A percentile compares a stretch with the other conserved stretches of the same genome.
These are phyloP conservation scores for Diatrype stigma DNA, from an alignment of 2,329 filamentous ascomycete species.

Conservation along the genomic window DNA sequence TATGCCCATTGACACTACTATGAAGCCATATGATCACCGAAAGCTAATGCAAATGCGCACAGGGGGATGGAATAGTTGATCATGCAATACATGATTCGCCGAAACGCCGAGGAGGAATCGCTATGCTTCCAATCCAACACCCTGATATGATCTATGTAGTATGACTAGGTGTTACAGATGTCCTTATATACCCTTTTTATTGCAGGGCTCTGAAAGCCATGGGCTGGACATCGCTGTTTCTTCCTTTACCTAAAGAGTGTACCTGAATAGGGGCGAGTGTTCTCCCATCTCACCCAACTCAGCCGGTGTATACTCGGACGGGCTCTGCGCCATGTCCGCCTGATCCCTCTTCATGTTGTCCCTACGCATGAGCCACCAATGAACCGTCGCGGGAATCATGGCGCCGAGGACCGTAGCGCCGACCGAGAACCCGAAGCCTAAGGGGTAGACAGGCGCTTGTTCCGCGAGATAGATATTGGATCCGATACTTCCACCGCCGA, in stretches of 20 bases:
- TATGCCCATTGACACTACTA: too few species aligned
- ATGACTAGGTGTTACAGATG: too few species aligned
- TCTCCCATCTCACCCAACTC: conserved; percentile 12
- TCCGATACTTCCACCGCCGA: conserved; percentile 12
- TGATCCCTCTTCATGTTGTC: conserved; percentile 9
- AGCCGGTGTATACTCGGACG: conserved; percentile 3
- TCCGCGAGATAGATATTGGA: conserved; percentile 16
- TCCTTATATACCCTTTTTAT: too few species aligned
- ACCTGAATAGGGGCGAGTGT: conserved; percentile 12
- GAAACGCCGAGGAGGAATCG: too few species aligned
- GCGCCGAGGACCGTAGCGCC: conserved; percentile 11
- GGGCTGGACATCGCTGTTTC: too few species aligned
- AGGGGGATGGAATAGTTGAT: too few species aligned
- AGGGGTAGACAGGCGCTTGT: conserved; percentile 16
- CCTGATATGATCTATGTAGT: too few species aligned
- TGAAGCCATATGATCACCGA: too few species aligned
- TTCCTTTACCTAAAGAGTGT: conserved; percentile 23
- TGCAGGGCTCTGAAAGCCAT: too few species aligned
- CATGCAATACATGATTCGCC: too few species aligned
- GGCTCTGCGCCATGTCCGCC: conserved; percentile 3
- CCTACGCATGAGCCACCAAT: conserved; percentile 8
- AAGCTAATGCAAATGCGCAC: too few species aligned
- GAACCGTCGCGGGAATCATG: conserved; percentile 8
- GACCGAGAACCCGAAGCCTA: conserved; percentile 16
- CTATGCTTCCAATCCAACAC: too few species aligned